phyloP scores from a whole-genome alignment of 768 basidiomycete genomes.

The Lepiota subincarnata region DNA sequence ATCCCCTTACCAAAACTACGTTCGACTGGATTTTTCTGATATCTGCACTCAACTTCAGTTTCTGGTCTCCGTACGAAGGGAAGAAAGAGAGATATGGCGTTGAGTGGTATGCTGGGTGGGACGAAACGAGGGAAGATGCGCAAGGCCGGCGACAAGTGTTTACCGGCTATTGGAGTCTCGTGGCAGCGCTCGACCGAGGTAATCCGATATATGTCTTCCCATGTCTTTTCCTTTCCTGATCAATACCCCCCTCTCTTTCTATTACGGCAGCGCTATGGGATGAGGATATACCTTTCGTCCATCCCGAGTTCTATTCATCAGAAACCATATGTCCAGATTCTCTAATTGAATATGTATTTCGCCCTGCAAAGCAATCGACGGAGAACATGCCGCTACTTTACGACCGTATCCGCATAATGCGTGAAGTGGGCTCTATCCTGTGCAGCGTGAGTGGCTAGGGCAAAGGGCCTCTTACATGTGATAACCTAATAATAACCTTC shows the following conservation, averaged over 20 bases:
- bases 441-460: slow-evolving; percentile 47
- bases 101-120: slow-evolving; percentile 72
- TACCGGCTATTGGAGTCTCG: slow-evolving; percentile 86
- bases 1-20: slow-evolving; percentile 52
- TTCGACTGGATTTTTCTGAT: slow-evolving; percentile 89
- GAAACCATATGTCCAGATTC: slow-evolving; percentile 65
- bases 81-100: slow-evolving; percentile 65
- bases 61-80: slow-evolving; percentile 77
- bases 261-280: slow-evolving; percentile 49
- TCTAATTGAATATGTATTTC: slow-evolving; percentile 66
- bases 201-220: slow-evolving; percentile 14
- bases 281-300: slow-evolving; percentile 76
- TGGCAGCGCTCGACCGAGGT: slow-evolving; percentile 84
- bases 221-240: background rate
- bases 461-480: background rate
- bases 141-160: slow-evolving; percentile 36
- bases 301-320: slow-evolving; percentile 77
- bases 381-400: slow-evolving; percentile 68
- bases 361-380: slow-evolving; percentile 47
- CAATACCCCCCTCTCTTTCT: background rate
- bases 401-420: slow-evolving; percentile 73
- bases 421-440: slow-evolving; percentile 71
- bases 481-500: background rate
- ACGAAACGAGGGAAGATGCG: slow-evolving; percentile 15
- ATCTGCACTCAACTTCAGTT: slow-evolving; percentile 82